Base-by-base conservation (phyloP, 306 rosid species). In the Glycyrrhiza uralensis region DNA sequence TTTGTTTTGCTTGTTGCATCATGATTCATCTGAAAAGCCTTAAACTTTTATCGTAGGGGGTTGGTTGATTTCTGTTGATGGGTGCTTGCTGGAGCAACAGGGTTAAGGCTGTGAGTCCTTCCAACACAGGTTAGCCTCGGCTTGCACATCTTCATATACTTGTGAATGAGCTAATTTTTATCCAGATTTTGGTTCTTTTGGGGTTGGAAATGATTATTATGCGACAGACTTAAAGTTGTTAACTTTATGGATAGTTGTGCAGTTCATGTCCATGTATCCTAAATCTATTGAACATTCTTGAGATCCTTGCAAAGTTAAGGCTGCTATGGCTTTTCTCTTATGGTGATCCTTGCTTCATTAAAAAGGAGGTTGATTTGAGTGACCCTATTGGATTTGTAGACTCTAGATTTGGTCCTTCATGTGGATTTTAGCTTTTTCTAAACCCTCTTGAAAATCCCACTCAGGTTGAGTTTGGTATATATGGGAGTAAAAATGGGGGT, bases 81-180 rank as follows among this genome's bases (percentile, higher is more conserved):
- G 99, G 99, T 81, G 84, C 86, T 84, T 95, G 97, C 78, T 91
- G 93, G 93, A 91, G 99, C 76, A 88, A 80, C 44, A 82, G 78
- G 74, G 80, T 89, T 70, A 89, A 89, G 88, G 81, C 96, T 7
- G 84, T 85, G 79, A 84, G 83, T 81, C 77, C 92, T 78, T 83
- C 83, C 52, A 73, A 68, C 74, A 77, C 90, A 79, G 99, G 99
- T 89, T 44, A n/a, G 24, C 36, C n/a, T 17, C 67, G 29, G 23
- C 35, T 41, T 41, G 26, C 47, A n/a, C n/a, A n/a, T 29, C 56
- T 52, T 74, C 50, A 15, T 35, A 28, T 56, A 42, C 50, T 54
- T 59, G 26, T 32, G 28, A 35, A 10, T 69, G 59, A 54, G 71
- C 24, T 79, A 0, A 1, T 65, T 46, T 46, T 38, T 63, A 22